Evolutionary conservation across 805 yeast genomes (phyloP).

Genomic region (Saturnispora silvae): DNA sequence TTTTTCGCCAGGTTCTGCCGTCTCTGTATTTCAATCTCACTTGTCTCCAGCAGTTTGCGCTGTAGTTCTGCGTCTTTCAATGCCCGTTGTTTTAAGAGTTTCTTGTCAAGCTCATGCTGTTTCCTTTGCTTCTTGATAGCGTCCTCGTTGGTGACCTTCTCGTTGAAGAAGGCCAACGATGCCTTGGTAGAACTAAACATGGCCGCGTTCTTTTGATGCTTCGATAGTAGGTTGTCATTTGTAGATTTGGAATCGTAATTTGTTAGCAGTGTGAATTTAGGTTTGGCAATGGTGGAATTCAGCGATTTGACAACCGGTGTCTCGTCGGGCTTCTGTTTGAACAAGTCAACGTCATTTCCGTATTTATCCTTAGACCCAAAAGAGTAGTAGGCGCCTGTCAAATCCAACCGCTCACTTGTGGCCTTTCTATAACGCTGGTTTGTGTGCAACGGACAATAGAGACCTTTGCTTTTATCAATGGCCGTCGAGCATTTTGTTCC

Average conservation of each 20-base stretch:
- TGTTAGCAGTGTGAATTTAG: constrained; percentile 13
- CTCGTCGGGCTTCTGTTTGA: constrained; percentile 11
- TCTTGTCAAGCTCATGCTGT: constrained; percentile 28
- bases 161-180: constrained; percentile 42
- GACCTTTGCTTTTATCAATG: constrained; percentile 42
- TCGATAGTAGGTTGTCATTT: constrained; percentile 6
- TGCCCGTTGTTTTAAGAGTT: constrained; percentile 27
- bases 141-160: constrained; percentile 39
- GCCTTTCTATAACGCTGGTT: constrained; percentile 44
- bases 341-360: constrained; percentile 34
- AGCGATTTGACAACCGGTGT: constrained; percentile 14
- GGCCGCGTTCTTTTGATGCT: constrained; percentile 8
- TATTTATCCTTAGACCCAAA: constrained; percentile 41
- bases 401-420: constrained; percentile 62
- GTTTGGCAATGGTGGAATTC: no score
- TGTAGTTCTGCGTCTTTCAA: constrained; percentile 7
- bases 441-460: constrained; percentile 63
- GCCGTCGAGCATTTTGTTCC: constrained; percentile 49
- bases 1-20: constrained; percentile 1
- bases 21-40: constrained; percentile 3
- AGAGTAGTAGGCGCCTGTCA: constrained; percentile 49
- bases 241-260: constrained; percentile 8
- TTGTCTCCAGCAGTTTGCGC: constrained; percentile 1
- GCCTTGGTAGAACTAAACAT: constrained; percentile 33
- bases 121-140: constrained; percentile 30